Conservation (phyloP, 2,329 filamentous ascomycete genomes). For the Aureobasidium pullulans region DNA sequence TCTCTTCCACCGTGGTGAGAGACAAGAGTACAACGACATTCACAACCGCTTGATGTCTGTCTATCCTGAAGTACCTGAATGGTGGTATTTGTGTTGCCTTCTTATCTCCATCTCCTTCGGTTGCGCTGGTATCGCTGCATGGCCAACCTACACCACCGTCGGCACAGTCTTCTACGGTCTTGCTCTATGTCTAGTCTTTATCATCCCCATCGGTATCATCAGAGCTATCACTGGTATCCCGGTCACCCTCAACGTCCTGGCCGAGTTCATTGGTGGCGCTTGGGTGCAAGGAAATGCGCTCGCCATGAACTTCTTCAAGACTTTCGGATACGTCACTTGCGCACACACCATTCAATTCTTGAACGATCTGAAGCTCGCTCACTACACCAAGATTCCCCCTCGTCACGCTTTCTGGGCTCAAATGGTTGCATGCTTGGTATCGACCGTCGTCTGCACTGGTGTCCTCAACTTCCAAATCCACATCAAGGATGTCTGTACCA, state of each 20-base stretch:
- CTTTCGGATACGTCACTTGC: constrained; percentile 5
- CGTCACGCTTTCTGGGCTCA: not conserved
- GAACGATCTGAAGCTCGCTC: constrained; percentile 7
- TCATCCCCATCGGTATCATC: not conserved
- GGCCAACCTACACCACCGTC: constrained; percentile 5
- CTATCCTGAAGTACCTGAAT: constrained; percentile 9
- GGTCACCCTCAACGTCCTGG: constrained; percentile 2
- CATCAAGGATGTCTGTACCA: constrained; percentile 9
- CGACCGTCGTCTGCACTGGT: constrained; percentile 2
- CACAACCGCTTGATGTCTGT: constrained; percentile 7
- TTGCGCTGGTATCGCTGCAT: constrained; percentile 6
- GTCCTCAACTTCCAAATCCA: constrained; percentile 10
- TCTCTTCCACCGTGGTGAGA: not conserved
- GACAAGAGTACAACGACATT: not conserved
- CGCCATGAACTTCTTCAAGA: constrained; percentile 11
- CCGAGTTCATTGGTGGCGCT: constrained; percentile 6
- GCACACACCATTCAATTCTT: constrained; percentile 2
- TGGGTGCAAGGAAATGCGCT: not conserved
- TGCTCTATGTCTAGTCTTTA: not conserved
- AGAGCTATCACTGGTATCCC: constrained; percentile 1
- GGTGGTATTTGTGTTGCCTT: not conserved
- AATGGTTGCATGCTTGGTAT: not conserved
- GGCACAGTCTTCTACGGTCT: constrained; percentile 7
- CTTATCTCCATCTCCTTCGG: not conserved
- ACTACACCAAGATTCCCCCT: constrained; percentile 7